Conservation (phyloP, 1,284 basidiomycete species). For the Marasmius tenuissimus region DNA sequence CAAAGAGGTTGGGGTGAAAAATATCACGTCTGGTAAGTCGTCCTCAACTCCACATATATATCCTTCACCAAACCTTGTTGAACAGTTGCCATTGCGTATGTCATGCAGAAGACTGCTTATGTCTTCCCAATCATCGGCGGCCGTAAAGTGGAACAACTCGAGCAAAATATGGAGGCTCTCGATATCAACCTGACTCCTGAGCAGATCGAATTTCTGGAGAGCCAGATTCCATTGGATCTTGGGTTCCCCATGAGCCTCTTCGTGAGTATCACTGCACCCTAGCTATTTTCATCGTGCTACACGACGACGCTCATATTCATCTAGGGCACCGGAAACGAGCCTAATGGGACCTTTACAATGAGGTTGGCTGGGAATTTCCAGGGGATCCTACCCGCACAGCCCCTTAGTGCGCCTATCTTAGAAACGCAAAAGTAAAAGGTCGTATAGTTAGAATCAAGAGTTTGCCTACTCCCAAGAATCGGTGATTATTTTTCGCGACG, state of each 20-base stretch:
- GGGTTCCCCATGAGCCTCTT: not conserved
- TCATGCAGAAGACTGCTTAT: constrained; percentile 4
- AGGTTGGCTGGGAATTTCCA: not conserved
- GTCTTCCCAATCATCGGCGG: constrained; percentile 4
- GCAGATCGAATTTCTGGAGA: not conserved
- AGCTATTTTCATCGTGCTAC: not conserved
- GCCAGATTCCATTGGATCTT: not conserved
- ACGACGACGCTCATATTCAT: not conserved
- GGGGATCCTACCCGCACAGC: not conserved
- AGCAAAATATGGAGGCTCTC: not conserved
- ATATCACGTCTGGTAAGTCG: constrained; percentile 3
- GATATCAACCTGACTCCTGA: not conserved
- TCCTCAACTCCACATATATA: not conserved
- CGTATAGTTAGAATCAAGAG: no score
- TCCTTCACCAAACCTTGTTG: not conserved
- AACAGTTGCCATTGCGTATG: constrained; percentile 5
- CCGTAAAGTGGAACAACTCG: not conserved
- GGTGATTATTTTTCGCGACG: no score
- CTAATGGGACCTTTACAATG: not conserved
- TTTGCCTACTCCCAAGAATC: no score
- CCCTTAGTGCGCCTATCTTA: not conserved
- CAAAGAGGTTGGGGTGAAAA: constrained; percentile 1
- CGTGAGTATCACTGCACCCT: not conserved
- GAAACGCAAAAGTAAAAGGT: not conserved
- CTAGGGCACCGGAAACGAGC: not conserved